phyloP scores from a whole-genome alignment of 768 basidiomycete species.

The Pleurotus salmoneostramineus region DNA sequence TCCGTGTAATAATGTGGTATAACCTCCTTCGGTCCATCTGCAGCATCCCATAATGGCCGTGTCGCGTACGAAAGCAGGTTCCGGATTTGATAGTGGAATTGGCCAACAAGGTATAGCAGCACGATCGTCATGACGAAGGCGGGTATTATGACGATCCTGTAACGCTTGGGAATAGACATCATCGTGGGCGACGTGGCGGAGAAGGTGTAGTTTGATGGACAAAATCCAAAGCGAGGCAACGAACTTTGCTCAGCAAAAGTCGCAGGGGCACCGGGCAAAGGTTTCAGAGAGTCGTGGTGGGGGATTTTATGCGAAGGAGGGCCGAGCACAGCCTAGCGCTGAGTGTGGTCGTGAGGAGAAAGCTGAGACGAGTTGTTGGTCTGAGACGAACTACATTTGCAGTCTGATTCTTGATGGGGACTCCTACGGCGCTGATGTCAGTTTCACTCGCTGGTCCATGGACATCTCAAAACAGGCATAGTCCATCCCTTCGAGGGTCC shows the following conservation, averaged over 20 bases:
- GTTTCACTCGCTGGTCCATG: background rate
- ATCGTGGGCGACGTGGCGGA: background rate
- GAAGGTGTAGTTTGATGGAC: background rate
- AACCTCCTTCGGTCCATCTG: constrained; percentile 41
- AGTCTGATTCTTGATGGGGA: background rate
- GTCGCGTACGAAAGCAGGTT: constrained; percentile 54
- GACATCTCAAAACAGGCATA: background rate
- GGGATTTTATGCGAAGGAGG: background rate
- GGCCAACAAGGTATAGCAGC: constrained; percentile 30
- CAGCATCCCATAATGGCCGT: constrained; percentile 56
- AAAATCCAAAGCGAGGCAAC: background rate
- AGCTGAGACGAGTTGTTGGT: background rate
- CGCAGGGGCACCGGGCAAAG: constrained; percentile 2
- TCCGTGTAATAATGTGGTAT: constrained; percentile 56
- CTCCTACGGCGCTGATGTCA: background rate
- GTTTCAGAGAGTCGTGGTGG: background rate
- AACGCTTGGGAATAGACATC: constrained; percentile 5
- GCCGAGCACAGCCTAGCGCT: constrained; percentile 3
- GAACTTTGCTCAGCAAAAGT: constrained; percentile 6
- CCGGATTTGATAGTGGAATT: constrained; percentile 46
- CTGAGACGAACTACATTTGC: background rate
- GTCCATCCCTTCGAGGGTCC: too few relatives aligned
- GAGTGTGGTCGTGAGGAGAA: background rate
- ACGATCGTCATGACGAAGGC: constrained; percentile 23
- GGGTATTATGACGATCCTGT: constrained; percentile 27